These are phyloP conservation scores for Somion occarium DNA, from an alignment of 1,284 basidiomycete genomes.

Conservation along the genomic window DNA sequence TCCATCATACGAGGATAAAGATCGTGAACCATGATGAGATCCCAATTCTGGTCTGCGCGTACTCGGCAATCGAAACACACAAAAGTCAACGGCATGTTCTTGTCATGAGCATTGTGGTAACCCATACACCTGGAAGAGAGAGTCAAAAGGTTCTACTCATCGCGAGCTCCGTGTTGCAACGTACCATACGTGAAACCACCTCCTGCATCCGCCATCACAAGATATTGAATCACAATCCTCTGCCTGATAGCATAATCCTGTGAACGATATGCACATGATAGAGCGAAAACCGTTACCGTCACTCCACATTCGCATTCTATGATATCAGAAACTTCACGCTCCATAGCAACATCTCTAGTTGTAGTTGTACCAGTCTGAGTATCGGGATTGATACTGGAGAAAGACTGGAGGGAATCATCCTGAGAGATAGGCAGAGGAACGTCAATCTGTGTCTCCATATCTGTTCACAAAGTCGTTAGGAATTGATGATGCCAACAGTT, in stretches of 20 bases:
- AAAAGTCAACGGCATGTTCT: slow-evolving; percentile 52
- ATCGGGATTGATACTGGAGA: slow-evolving; percentile 13
- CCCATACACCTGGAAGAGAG: slow-evolving; percentile 66
- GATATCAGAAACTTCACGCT: slow-evolving; percentile 14
- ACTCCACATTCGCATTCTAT: slow-evolving; percentile 64
- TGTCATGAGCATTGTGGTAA: slow-evolving; percentile 56
- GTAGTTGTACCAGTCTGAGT: not conserved
- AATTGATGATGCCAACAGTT: not conserved
- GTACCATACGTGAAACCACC: slow-evolving; percentile 74
- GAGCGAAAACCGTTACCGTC: slow-evolving; percentile 32
- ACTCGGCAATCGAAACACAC: slow-evolving; percentile 70
- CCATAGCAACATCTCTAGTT: slow-evolving; percentile 12
- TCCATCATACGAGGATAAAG: slow-evolving; percentile 54
- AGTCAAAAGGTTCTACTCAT: slow-evolving; percentile 3
- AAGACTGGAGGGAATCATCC: slow-evolving; percentile 36
- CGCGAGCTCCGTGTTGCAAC: slow-evolving; percentile 13
- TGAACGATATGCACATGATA: not conserved
- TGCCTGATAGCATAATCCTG: not conserved
- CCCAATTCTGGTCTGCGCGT: slow-evolving; percentile 59
- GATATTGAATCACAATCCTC: slow-evolving; percentile 47
- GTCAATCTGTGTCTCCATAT: slow-evolving; percentile 48
- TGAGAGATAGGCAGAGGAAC: slow-evolving; percentile 23
- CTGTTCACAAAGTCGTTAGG: slow-evolving; percentile 23
- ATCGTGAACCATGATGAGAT: slow-evolving; percentile 52
- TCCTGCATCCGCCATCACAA: slow-evolving; percentile 64